A percentile compares a stretch with the other conserved stretches of the same genome.
These are phyloP conservation scores for Tulasnella sp. DNA, from an alignment of 768 basidiomycete species.

Conservation along the genomic window DNA sequence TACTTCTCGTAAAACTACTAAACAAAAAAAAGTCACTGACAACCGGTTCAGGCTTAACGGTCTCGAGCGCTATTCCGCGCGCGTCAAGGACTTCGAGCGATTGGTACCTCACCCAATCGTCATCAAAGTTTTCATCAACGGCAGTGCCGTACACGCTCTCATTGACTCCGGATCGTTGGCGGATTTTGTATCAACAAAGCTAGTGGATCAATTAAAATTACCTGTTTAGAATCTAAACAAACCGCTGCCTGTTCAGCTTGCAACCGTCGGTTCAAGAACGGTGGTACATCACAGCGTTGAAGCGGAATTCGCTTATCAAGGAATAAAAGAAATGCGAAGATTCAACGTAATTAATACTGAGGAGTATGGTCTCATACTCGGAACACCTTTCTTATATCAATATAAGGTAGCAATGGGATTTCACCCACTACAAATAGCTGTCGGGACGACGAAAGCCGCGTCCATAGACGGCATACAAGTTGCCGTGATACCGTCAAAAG, in stretches of 20 bases:
- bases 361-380: too few species aligned
- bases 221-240: conserved; percentile 13
- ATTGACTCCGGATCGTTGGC: conserved; percentile 20
- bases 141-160: not conserved
- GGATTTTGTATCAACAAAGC: conserved; percentile 20
- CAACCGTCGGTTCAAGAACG: conserved; percentile 37
- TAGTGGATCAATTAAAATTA: conserved; percentile 20
- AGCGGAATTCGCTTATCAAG: conserved; percentile 33
- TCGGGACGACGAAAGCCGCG: too few species aligned
- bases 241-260: conserved; percentile 36
- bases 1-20: too few species aligned
- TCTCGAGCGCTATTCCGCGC: conserved; percentile 17
- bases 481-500: not conserved
- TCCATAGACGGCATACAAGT: too few species aligned
- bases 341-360: conserved; percentile 38
- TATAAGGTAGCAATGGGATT: too few species aligned
- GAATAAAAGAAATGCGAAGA: conserved; percentile 28
- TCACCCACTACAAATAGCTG: too few species aligned
- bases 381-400: too few species aligned
- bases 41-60: not conserved
- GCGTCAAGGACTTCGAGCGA: conserved; percentile 2
- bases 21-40: not conserved
- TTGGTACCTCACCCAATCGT: conserved; percentile 16
- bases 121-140: conserved; percentile 10
- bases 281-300: conserved; percentile 31